Evolutionary conservation across 225 moss, liverwort and hornwort genomes (phyloP).

Genomic region (Takakia lepidozioides): DNA sequence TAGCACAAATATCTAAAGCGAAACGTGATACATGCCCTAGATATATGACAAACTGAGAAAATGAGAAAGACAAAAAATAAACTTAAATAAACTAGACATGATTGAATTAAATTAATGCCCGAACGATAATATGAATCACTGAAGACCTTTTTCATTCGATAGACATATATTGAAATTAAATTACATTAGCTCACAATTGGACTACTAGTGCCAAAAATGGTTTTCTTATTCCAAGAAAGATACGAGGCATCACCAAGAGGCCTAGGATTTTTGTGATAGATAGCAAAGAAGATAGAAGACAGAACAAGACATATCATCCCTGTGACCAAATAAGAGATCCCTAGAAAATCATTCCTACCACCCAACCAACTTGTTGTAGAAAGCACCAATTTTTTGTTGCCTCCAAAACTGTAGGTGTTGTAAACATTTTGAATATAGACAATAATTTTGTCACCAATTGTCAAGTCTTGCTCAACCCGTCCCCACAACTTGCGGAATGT

Average conservation of each 20-base stretch:
- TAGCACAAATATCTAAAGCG: too few relatives aligned
- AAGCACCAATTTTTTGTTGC: constrained; percentile 36
- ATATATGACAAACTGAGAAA: too few relatives aligned
- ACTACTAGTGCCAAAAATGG: too few relatives aligned
- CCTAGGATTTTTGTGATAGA: constrained; percentile 14
- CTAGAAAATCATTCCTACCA: constrained; percentile 33
- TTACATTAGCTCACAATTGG: too few relatives aligned
- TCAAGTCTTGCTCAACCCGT: constrained; percentile 19
- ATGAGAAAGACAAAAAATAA: too few relatives aligned
- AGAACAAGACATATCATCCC: constrained; percentile 17
- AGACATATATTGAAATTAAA: too few relatives aligned
- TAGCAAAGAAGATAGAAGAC: constrained; percentile 13
- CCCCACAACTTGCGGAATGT: constrained; percentile 36
- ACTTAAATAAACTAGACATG: too few relatives aligned
- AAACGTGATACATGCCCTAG: too few relatives aligned
- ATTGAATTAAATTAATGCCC: too few relatives aligned
- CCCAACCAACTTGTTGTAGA: constrained; percentile 40
- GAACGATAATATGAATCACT: too few relatives aligned
- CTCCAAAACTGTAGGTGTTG: constrained; percentile 43
- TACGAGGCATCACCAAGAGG: constrained; percentile 14
- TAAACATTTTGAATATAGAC: constrained; percentile 31
- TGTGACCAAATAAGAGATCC: constrained; percentile 15
- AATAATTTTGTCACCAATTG: constrained; percentile 19
- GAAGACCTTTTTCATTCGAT: too few relatives aligned
- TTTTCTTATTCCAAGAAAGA: constrained; percentile 21